phyloP scores from a whole-genome alignment of 108 stramenopile genomes.

The Discostella pseudostelligera region DNA sequence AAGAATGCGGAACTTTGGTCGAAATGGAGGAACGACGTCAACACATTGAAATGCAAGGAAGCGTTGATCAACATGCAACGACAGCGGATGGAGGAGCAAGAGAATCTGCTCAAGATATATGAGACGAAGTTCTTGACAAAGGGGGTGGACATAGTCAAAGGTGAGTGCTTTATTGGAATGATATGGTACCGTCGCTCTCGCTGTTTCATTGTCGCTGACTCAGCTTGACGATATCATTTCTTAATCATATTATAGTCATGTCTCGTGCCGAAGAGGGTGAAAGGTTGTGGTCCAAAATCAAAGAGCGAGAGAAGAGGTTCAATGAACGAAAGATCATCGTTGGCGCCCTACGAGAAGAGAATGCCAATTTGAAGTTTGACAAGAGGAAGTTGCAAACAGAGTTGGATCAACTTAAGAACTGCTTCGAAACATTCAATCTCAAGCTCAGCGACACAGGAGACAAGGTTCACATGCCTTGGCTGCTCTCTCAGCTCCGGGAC shows the following conservation, averaged over 20 bases:
- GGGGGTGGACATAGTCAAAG: conserved; percentile 6
- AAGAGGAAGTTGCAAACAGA: conserved; percentile 9
- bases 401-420: conserved; percentile 5
- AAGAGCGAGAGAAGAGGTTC: conserved; percentile 18
- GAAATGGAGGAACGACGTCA: too few relatives aligned
- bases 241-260: not conserved
- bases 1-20: too few relatives aligned
- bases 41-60: conserved; percentile 5
- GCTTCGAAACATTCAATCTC: conserved; percentile 9
- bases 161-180: not conserved
- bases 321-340: not conserved
- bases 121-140: conserved; percentile 8
- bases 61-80: conserved; percentile 5
- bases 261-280: conserved; percentile 19
- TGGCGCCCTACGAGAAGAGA: not conserved
- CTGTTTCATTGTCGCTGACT: not conserved
- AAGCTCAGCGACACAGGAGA: conserved; percentile 1
- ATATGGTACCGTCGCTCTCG: not conserved
- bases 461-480: conserved; percentile 10
- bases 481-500: conserved; percentile 13
- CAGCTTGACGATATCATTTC: not conserved
- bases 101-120: conserved; percentile 1
- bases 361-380: conserved; percentile 1
- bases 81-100: conserved; percentile 8
- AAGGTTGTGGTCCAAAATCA: conserved; percentile 13